phyloP scores from a whole-genome alignment of 805 yeast genomes.

The Peterozyma toletana region DNA sequence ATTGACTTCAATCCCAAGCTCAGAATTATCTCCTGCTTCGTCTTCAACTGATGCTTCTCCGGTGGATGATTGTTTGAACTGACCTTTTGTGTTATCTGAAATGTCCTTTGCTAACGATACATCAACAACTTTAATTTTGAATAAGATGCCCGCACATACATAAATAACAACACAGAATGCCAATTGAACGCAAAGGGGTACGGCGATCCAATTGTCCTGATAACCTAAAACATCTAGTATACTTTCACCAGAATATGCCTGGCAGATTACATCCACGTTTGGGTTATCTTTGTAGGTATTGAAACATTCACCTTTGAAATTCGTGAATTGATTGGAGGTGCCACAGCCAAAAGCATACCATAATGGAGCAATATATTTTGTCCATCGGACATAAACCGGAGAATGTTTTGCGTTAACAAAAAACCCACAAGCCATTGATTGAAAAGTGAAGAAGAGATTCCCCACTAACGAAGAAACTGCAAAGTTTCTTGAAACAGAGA shows the following conservation, averaged over 20 bases:
- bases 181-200: conserved; percentile 46
- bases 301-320: conserved; percentile 51
- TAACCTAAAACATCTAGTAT: conserved; percentile 54
- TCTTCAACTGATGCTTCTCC: not conserved
- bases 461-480: conserved; percentile 54
- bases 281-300: conserved; percentile 23
- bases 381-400: conserved; percentile 87
- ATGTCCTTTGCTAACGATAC: conserved; percentile 30
- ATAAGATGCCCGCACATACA: conserved; percentile 30
- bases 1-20: conserved; percentile 10
- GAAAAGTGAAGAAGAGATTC: conserved; percentile 60
- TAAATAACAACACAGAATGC: conserved; percentile 49
- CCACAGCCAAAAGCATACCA: conserved; percentile 77
- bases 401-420: conserved; percentile 64
- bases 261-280: conserved; percentile 27
- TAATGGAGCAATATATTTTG: conserved; percentile 64
- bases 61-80: conserved; percentile 1
- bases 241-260: conserved; percentile 46
- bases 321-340: conserved; percentile 57
- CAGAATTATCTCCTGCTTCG: not conserved
- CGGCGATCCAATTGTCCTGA: conserved; percentile 47
- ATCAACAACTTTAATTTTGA: conserved; percentile 38
- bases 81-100: not conserved
- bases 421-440: conserved; percentile 75
- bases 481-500: conserved; percentile 54